phyloP scores from a whole-genome alignment of 176 grass and related monocot genomes.

The Coix lacrymajobi region DNA sequence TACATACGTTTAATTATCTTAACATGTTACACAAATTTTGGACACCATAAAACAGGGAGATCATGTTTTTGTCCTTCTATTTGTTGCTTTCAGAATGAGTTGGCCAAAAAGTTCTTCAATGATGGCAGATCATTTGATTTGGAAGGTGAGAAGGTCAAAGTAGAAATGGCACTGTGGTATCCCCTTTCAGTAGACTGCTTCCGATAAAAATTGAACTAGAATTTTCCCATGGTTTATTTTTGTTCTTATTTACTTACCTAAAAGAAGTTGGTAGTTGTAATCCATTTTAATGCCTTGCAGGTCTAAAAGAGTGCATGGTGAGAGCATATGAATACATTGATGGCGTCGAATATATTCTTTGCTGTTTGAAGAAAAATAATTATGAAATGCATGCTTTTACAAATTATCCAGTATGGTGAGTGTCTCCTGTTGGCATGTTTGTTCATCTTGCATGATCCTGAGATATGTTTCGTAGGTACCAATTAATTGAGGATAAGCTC shows the following conservation, averaged over 20 bases:
- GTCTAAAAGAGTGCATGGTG: constrained; percentile 93
- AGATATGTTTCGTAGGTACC: constrained; percentile 77
- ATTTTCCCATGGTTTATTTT: neutral
- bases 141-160: constrained; percentile 56
- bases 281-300: constrained; percentile 30
- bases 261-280: neutral
- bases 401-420: constrained; percentile 95
- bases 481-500: constrained; percentile 87
- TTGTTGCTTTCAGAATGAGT: constrained; percentile 46
- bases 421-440: constrained; percentile 24
- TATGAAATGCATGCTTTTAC: constrained; percentile 98
- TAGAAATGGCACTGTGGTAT: neutral
- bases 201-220: neutral
- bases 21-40: neutral
- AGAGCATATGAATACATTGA: constrained; percentile 80
- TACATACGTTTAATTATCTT: neutral
- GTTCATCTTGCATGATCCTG: constrained; percentile 20
- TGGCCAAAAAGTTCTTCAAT: constrained; percentile 90
- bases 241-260: neutral
- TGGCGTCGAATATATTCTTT: constrained; percentile 76
- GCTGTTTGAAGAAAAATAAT: constrained; percentile 71
- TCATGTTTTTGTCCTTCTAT: neutral
- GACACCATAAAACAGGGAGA: neutral
- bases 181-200: neutral
- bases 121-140: constrained; percentile 91